phyloP scores from a whole-genome alignment of 1,139 yeast species.

The Starmera stellimalicola region DNA sequence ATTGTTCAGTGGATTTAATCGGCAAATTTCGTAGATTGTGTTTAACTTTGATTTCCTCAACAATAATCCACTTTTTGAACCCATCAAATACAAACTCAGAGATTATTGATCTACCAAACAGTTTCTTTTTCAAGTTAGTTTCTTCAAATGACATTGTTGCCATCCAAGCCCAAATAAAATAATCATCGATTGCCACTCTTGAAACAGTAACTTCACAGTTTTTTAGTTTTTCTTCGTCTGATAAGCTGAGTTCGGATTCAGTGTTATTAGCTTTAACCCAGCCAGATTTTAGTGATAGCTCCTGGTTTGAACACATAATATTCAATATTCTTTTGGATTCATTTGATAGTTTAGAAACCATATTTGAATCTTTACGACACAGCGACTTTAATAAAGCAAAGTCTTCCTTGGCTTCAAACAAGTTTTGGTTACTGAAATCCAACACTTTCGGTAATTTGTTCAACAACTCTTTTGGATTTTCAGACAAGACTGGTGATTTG shows the following conservation, averaged over 20 bases:
- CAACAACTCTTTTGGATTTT: constrained; percentile 45
- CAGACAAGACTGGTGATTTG: constrained; percentile 45
- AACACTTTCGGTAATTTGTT: constrained; percentile 58
- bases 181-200: constrained; percentile 72
- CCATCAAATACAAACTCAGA: constrained; percentile 63
- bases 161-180: constrained; percentile 88
- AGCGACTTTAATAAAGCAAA: constrained; percentile 65
- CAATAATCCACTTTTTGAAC: constrained; percentile 74
- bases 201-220: constrained; percentile 50
- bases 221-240: too few relatives aligned
- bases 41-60: constrained; percentile 47
- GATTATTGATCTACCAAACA: constrained; percentile 75
- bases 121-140: constrained; percentile 48
- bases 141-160: constrained; percentile 72
- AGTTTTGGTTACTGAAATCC: constrained; percentile 59
- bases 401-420: constrained; percentile 70
- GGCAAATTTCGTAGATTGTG: not conserved
- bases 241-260: not conserved
- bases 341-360: constrained; percentile 56
- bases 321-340: constrained; percentile 66
- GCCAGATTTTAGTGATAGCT: constrained; percentile 28
- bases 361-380: constrained; percentile 41
- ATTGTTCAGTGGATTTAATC: not conserved
- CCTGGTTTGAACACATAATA: constrained; percentile 38
- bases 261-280: constrained; percentile 20